These are phyloP conservation scores for Pholiota molesta DNA, from an alignment of 768 basidiomycete species.

Conservation along the genomic window DNA sequence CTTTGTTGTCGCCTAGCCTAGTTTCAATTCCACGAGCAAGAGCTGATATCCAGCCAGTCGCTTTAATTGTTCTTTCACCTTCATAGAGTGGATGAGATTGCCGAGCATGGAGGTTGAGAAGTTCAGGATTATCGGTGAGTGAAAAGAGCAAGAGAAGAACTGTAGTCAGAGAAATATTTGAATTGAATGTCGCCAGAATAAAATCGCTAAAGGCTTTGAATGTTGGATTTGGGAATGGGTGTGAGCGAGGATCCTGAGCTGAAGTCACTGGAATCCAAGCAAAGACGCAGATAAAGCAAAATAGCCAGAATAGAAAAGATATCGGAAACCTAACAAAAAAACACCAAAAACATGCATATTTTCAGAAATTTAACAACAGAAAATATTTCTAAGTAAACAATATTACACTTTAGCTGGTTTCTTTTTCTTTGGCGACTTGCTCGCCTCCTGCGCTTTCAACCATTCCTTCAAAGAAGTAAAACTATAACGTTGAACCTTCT, in stretches of 20 bases:
- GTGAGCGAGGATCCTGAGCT: not conserved
- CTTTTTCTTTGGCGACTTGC: not conserved
- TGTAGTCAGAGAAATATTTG: slow-evolving; percentile 13
- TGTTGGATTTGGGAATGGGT: slow-evolving; percentile 6
- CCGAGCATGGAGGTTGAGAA: slow-evolving; percentile 15
- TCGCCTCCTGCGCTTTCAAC: not conserved
- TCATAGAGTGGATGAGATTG: slow-evolving; percentile 4
- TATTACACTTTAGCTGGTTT: not conserved
- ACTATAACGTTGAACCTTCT: not conserved
- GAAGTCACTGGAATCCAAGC: not conserved
- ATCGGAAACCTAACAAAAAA: not conserved
- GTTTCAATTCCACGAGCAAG: not conserved
- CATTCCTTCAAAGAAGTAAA: not conserved
- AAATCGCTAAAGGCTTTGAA: slow-evolving; percentile 16
- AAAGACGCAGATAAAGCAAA: not conserved
- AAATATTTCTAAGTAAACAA: not conserved
- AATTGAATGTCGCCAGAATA: slow-evolving; percentile 14
- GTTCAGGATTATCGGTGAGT: slow-evolving; percentile 16
- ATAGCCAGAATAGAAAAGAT: not conserved
- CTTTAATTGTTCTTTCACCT: not conserved
- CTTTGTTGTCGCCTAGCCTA: not conserved
- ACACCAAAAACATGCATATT: not conserved
- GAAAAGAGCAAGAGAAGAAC: slow-evolving; percentile 14
- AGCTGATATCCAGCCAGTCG: not conserved
- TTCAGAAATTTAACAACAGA: not conserved